Conservation (phyloP, 768 basidiomycete species). For the Lanmaoa rubissima region DNA sequence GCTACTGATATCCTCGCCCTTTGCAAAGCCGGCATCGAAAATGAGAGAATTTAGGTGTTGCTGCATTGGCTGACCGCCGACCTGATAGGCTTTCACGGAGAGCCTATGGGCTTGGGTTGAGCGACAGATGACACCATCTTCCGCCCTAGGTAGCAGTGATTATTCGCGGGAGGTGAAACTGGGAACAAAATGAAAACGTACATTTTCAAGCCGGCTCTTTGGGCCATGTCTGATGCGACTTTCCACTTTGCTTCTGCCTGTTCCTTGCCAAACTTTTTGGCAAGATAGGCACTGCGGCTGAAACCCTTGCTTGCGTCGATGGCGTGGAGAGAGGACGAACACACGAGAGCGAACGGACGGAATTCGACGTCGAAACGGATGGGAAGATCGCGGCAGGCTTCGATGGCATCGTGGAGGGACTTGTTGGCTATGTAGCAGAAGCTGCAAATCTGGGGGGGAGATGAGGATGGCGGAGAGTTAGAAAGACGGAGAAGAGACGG, state of each 20-base stretch:
- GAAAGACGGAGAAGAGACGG: constrained; percentile 4
- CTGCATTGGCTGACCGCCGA: constrained; percentile 42
- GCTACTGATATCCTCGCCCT: constrained; percentile 39
- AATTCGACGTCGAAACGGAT: constrained; percentile 36
- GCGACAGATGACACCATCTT: constrained; percentile 39
- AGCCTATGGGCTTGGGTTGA: constrained; percentile 46
- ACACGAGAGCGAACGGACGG: constrained; percentile 33
- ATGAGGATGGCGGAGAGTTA: constrained; percentile 4
- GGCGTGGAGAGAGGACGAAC: constrained; percentile 16
- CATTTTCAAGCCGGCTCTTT: constrained; percentile 29
- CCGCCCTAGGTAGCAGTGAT: constrained; percentile 25
- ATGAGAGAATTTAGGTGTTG: constrained; percentile 34
- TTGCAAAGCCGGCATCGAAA: constrained; percentile 41
- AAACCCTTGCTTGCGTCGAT: constrained; percentile 19
- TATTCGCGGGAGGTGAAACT: background rate
- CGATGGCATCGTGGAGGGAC: constrained; percentile 37
- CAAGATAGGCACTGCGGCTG: constrained; percentile 24
- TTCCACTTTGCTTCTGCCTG: constrained; percentile 28
- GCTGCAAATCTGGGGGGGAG: constrained; percentile 27
- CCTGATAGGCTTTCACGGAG: constrained; percentile 41
- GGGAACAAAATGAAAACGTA: constrained; percentile 2
- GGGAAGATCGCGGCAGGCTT: constrained; percentile 32
- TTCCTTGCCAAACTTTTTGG: constrained; percentile 29
- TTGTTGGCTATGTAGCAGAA: constrained; percentile 42
- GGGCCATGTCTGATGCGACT: constrained; percentile 27